Conservation (phyloP, 1,284 basidiomycete genomes). For the Trichosporon inkin region DNA sequence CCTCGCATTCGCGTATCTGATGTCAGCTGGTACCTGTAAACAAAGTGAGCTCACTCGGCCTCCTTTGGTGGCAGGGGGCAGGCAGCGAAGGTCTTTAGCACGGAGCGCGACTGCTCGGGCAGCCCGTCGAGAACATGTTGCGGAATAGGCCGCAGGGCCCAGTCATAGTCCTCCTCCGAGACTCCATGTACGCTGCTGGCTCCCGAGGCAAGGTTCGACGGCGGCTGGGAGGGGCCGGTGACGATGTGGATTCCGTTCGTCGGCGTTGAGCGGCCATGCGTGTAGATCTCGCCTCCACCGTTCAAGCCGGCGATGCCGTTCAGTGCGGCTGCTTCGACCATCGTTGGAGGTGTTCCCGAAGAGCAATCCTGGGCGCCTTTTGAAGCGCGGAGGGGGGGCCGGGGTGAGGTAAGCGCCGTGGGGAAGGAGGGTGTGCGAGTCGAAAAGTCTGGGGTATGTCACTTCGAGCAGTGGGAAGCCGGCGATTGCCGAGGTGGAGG, state of each 20-base stretch:
- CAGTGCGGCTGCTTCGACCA: background rate
- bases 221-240: background rate
- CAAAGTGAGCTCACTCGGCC: background rate
- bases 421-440: background rate
- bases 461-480: background rate
- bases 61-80: background rate
- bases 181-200: background rate
- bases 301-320: background rate
- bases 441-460: constrained; percentile 2
- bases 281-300: background rate
- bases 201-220: background rate
- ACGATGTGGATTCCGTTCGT: background rate
- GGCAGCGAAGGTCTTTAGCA: background rate
- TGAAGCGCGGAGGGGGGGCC: no score
- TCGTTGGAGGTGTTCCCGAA: no score
- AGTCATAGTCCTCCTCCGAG: background rate
- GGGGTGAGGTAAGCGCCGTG: no score
- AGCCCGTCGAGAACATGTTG: background rate
- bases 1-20: constrained; percentile 42
- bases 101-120: background rate
- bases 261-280: background rate
- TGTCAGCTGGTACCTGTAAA: background rate
- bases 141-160: background rate
- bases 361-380: no score
- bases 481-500: constrained; percentile 7